Evolutionary conservation across 2,329 filamentous ascomycete species (phyloP).

Genomic region (Colletotrichum graminicola): DNA sequence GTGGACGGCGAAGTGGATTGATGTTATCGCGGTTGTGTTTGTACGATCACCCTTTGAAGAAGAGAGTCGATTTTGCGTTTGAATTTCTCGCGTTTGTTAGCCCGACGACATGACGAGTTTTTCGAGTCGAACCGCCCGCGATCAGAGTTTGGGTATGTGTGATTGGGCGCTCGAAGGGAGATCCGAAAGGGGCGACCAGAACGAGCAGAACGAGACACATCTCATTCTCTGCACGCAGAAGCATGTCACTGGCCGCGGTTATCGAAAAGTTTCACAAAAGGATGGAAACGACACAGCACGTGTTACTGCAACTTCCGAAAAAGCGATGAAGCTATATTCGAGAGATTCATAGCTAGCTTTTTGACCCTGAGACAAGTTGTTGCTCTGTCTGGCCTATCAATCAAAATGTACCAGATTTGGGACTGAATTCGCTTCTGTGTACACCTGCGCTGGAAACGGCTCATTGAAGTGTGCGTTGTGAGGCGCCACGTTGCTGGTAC

Average conservation of each 20-base stretch:
- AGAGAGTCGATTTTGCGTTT: constrained; percentile 37
- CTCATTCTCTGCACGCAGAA: constrained; percentile 5
- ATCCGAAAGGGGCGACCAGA: constrained; percentile 41
- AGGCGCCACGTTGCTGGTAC: not conserved
- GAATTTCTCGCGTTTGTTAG: constrained; percentile 16
- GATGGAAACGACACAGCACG: constrained; percentile 31
- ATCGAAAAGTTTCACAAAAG: constrained; percentile 21
- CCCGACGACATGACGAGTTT: constrained; percentile 1
- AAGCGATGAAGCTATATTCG: constrained; percentile 43
- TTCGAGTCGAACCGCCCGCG: constrained; percentile 24
- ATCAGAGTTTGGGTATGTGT: constrained; percentile 31
- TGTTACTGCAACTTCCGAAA: constrained; percentile 27
- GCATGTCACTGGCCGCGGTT: constrained; percentile 3
- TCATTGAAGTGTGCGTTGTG: constrained; percentile 1
- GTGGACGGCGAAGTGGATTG: constrained; percentile 45
- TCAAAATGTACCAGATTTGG: constrained; percentile 7
- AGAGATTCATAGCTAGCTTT: constrained; percentile 43
- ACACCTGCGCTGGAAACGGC: constrained; percentile 18
- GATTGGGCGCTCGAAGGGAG: constrained; percentile 31
- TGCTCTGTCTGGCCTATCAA: constrained; percentile 31
- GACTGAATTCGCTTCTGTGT: not conserved
- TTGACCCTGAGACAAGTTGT: constrained; percentile 32
- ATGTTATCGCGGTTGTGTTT: constrained; percentile 36
- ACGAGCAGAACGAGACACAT: constrained; percentile 19
- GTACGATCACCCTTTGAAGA: constrained; percentile 42